Evolutionary conservation across 2,329 filamentous ascomycete species (phyloP), one percentile per base, ranked within the genome.

Genomic region (Aspergillus novoparasiticus): DNA sequence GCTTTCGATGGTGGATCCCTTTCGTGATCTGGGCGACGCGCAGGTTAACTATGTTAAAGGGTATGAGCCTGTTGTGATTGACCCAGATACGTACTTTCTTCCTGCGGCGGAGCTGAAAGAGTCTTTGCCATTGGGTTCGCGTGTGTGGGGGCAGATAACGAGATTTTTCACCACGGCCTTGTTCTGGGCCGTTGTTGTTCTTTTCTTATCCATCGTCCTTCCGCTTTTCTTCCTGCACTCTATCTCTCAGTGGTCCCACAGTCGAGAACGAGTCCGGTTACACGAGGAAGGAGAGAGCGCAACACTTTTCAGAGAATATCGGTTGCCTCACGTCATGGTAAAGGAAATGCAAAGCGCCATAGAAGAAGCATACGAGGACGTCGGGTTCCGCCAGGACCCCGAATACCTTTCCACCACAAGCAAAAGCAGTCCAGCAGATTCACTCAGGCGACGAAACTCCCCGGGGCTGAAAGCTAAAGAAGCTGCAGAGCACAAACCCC

Each of bases 1-100:
- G 23, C 92, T 97, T 53, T 85, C 89, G 28, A 89, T 88, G 71
- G 90, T 85, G 0, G 92, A 98, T 71, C 94, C 93, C 0, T 98
- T 88, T 73, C 84, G 84, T 0, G 84, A 93, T 66, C 74, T 90
- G 19, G 85, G 89, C 23, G 86, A 85, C 5, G 76, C 94, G 64
- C 87, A 89, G 26, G 81, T 93, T 68, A 92, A 92, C 72, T 96
- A 90, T 70, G 75, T 94, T 1, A 79, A 87, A 39, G 92, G 89
- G 28, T 94, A 92, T 70, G 87, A 89, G 45, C 83, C 90, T 57
- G 88, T 96, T 10, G 83, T 98, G 26, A 79, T 98, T 21, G 90
- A 97, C 69, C 72, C 72, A 6, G 68, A 76, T 58, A 55, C 68
- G 55, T 72, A 72, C 46, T 60, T 73, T 4, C 61, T 72, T n/a